These are phyloP conservation scores for Penicillium mononematosum DNA, from an alignment of 495 filamentous ascomycete genomes.

Conservation along the genomic window DNA sequence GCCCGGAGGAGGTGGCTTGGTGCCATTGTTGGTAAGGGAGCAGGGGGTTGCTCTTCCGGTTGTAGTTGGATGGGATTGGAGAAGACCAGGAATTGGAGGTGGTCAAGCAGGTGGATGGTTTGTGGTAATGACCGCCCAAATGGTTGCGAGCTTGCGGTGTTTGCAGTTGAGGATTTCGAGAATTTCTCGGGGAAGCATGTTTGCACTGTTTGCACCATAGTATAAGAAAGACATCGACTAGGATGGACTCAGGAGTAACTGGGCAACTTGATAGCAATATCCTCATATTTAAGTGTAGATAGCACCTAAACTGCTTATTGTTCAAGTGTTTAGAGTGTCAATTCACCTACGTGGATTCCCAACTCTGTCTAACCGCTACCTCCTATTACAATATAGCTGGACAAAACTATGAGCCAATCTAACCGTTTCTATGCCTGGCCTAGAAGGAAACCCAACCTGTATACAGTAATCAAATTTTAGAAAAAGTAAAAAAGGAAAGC, in stretches of 20 bases:
- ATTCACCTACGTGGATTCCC: background rate
- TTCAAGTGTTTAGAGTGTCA: background rate
- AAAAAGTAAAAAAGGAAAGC: background rate
- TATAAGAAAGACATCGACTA: background rate
- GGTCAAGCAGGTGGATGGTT: background rate
- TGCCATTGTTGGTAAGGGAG: slow-evolving; percentile 28
- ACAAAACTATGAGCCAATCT: too few relatives aligned
- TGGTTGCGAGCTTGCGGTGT: slow-evolving; percentile 28
- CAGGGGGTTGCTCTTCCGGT: background rate
- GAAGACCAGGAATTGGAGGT: background rate
- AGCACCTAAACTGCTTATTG: background rate
- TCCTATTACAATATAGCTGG: too few relatives aligned
- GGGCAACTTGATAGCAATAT: background rate
- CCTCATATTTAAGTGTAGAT: background rate
- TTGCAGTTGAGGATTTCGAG: slow-evolving; percentile 26
- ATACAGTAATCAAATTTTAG: slow-evolving; percentile 3
- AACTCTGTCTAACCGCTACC: background rate
- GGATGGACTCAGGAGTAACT: background rate
- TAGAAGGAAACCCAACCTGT: slow-evolving; percentile 11
- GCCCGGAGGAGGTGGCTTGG: slow-evolving; percentile 39
- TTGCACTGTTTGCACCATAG: slow-evolving; percentile 41
- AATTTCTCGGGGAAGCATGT: slow-evolving; percentile 38
- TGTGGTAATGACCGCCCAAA: slow-evolving; percentile 7
- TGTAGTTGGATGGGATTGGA: background rate
- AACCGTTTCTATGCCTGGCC: background rate